Conservation (phyloP, 306 rosid genomes). For the Sophora flavescens region DNA sequence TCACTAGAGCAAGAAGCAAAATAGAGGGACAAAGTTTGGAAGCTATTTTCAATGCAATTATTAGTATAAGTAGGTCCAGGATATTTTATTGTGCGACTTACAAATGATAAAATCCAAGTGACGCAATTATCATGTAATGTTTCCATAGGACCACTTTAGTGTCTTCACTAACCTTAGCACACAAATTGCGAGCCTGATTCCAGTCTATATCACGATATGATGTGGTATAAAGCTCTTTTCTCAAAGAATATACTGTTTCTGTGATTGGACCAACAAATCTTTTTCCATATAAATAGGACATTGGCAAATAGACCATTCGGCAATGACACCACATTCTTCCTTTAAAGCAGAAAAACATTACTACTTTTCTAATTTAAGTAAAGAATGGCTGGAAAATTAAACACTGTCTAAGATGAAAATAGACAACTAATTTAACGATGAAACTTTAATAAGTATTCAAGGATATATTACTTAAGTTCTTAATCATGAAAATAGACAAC, state of each 20-base stretch:
- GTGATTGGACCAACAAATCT: constrained; percentile 91
- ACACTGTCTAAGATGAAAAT: no score
- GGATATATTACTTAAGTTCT: no score
- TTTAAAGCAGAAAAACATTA: no score
- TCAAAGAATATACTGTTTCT: constrained; percentile 72
- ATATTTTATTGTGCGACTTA: constrained; percentile 6
- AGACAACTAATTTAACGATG: no score
- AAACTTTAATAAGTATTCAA: no score
- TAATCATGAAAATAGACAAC: no score
- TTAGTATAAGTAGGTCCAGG: constrained; percentile 7
- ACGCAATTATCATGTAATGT: constrained; percentile 10
- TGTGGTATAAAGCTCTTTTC: constrained; percentile 74
- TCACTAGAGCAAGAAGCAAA: constrained; percentile 36
- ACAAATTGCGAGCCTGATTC: constrained; percentile 77
- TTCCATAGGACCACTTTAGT: constrained; percentile 34
- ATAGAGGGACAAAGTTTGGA: background rate
- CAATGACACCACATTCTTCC: no score
- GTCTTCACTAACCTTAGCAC: constrained; percentile 82
- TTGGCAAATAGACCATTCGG: no score
- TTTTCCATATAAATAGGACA: no score
- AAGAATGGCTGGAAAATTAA: no score
- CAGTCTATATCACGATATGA: constrained; percentile 89
- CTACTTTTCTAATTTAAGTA: no score
- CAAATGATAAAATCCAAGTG: constrained; percentile 32
- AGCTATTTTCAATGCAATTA: constrained; percentile 14